A percentile compares a stretch with the other conserved stretches of the same genome.
Evolutionary conservation across 1,139 yeast species (phyloP).

Genomic region (Geotrichum candidum): DNA sequence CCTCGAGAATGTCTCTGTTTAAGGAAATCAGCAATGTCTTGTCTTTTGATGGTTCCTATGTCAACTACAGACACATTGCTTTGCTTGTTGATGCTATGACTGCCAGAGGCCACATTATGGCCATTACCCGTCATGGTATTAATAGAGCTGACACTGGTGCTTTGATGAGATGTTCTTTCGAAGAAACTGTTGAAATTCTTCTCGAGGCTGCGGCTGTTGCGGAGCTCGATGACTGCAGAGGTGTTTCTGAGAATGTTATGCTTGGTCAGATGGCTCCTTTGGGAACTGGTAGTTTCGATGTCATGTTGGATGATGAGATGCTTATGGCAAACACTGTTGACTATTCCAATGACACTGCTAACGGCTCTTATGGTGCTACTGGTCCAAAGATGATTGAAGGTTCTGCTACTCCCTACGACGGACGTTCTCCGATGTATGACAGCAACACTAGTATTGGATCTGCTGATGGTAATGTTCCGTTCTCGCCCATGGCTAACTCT

Average conservation of each 20-base stretch:
- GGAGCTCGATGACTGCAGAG: constrained; percentile 95
- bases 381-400: constrained; percentile 48
- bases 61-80: constrained; percentile 97
- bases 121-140: constrained; percentile 99
- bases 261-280: constrained; percentile 98
- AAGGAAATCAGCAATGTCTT: constrained; percentile 93
- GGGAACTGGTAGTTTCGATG: constrained; percentile 98
- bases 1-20: constrained; percentile 90
- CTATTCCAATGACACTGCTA: constrained; percentile 39
- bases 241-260: constrained; percentile 96
- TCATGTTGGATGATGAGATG: constrained; percentile 87
- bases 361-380: constrained; percentile 10
- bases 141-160: constrained; percentile 99
- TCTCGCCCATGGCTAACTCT: constrained; percentile 90
- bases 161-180: constrained; percentile 97
- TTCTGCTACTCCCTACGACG: constrained; percentile 91
- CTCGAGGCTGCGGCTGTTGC: constrained; percentile 98
- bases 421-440: constrained; percentile 66
- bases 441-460: constrained; percentile 65
- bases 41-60: constrained; percentile 99
- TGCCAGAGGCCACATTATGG: constrained; percentile 96
- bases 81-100: constrained; percentile 97
- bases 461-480: constrained; percentile 59
- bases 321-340: constrained; percentile 62
- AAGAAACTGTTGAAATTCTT: constrained; percentile 95